phyloP scores from a whole-genome alignment of 257 asterid genomes.

The Solanum dulcamara region DNA sequence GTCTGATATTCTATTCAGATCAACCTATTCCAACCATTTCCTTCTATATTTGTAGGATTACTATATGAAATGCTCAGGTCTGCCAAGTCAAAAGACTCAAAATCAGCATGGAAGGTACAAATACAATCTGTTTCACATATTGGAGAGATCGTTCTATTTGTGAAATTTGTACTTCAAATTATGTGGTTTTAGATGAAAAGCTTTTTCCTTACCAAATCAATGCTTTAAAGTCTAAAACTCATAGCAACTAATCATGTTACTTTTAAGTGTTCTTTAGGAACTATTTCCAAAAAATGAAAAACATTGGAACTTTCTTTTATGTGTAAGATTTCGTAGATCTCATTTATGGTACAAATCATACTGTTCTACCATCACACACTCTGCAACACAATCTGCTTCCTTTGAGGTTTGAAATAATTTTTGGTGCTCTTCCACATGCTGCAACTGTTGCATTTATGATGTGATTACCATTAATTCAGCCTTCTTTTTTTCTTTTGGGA shows the following conservation, averaged over 20 bases:
- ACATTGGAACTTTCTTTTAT: background rate
- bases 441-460: background rate
- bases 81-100: slow-evolving; percentile 81
- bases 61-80: slow-evolving; percentile 92
- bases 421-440: background rate
- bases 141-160: background rate
- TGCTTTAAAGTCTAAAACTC: background rate
- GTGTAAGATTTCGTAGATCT: background rate
- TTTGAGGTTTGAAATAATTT: background rate
- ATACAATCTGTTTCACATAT: background rate
- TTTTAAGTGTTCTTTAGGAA: background rate
- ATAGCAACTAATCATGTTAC: background rate
- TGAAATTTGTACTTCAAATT: background rate
- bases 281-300: background rate
- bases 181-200: background rate
- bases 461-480: background rate
- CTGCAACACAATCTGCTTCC: background rate
- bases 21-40: slow-evolving; percentile 1
- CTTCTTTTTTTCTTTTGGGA: background rate
- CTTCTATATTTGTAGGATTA: slow-evolving; percentile 51
- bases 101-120: slow-evolving; percentile 88
- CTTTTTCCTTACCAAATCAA: background rate
- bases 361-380: background rate
- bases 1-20: background rate
- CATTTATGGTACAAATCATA: background rate